Percentiles rank a stretch among this genome's conserved stretches.
Evolutionary conservation across 306 rosid species (phyloP).

Genomic region (Quercus rubra): DNA sequence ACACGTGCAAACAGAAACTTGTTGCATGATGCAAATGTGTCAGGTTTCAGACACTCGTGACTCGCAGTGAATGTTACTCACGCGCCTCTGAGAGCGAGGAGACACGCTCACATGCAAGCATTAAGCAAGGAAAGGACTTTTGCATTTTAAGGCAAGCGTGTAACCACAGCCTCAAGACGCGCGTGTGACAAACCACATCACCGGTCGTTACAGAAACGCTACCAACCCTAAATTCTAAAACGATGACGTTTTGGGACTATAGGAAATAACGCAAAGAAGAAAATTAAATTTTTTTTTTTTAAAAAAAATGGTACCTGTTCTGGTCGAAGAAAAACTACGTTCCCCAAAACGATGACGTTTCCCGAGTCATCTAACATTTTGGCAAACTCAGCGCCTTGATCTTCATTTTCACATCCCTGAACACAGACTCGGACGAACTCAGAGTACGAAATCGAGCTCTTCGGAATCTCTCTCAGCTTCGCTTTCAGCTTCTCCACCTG

Average conservation of each 20-base stretch:
- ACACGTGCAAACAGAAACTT: no score
- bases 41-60: no score
- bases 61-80: background rate
- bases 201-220: no score
- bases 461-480: conserved; percentile 44
- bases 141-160: background rate
- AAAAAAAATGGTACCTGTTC: conserved; percentile 46
- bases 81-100: background rate
- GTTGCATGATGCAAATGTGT: no score
- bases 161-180: background rate
- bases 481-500: conserved; percentile 65
- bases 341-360: conserved; percentile 83
- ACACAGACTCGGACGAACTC: conserved; percentile 58
- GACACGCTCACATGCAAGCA: no score
- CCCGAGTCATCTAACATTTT: conserved; percentile 69
- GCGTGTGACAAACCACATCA: background rate
- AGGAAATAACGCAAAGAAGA: background rate
- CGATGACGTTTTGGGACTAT: no score
- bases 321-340: conserved; percentile 70
- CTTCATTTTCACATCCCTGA: conserved; percentile 44
- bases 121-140: no score
- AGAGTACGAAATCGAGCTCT: conserved; percentile 45
- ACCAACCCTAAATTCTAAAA: no score
- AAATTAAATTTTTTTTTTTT: background rate
- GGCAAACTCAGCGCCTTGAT: conserved; percentile 63